Conservation (phyloP, 176 grass and related monocot species). For the Themeda triandra region DNA sequence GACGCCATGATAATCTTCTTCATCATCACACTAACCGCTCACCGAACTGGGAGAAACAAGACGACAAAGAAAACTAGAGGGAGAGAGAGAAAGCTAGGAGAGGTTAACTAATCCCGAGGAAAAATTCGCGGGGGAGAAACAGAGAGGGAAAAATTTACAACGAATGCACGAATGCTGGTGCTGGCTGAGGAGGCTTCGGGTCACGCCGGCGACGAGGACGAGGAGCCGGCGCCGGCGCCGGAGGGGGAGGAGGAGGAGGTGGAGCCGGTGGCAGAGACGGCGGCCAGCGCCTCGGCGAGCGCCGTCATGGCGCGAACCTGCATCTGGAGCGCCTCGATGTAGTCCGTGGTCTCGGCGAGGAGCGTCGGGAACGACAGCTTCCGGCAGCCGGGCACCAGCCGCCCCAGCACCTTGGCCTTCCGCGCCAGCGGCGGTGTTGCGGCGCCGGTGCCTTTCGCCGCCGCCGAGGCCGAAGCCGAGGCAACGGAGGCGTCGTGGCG, state of each 20-base stretch:
- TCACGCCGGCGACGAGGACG: constrained; percentile 26
- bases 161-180: constrained; percentile 47
- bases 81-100: constrained; percentile 4
- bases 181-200: too few relatives aligned
- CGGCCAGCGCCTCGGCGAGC: constrained; percentile 65
- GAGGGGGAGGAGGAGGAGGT: background rate
- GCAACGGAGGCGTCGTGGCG: background rate
- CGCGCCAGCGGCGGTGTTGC: constrained; percentile 38
- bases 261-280: background rate
- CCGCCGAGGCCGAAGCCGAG: too few relatives aligned
- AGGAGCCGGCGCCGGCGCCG: constrained; percentile 7
- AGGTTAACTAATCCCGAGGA: constrained; percentile 41
- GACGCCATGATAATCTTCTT: constrained; percentile 27
- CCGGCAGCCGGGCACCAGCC: constrained; percentile 78
- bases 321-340: constrained; percentile 92
- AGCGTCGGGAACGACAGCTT: constrained; percentile 67
- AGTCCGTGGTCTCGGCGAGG: constrained; percentile 71
- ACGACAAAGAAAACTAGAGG: constrained; percentile 7
- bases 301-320: constrained; percentile 87
- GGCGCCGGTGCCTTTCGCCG: background rate
- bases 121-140: background rate
- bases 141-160: constrained; percentile 39
- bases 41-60: constrained; percentile 11
- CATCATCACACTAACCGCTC: constrained; percentile 39
- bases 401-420: constrained; percentile 68